Percentiles rank a stretch among this genome's conserved stretches.
phyloP scores from a whole-genome alignment of 2,329 filamentous ascomycete species.

The Lizonia empirigonia region DNA sequence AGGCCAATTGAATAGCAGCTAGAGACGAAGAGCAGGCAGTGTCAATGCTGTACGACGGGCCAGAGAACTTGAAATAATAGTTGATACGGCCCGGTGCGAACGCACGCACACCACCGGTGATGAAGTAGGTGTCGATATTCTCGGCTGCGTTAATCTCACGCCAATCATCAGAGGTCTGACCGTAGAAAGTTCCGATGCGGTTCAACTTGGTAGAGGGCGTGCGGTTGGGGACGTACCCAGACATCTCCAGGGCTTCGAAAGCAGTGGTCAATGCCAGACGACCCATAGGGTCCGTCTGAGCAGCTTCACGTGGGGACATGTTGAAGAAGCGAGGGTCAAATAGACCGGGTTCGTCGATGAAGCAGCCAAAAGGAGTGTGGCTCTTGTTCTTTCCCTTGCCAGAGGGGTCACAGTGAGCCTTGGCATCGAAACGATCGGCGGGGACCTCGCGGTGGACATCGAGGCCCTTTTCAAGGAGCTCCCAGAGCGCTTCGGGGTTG shows the following conservation, averaged over 20 bases:
- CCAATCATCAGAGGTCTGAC: constrained; percentile 77
- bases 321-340: constrained; percentile 89
- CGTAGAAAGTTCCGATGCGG: constrained; percentile 75
- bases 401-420: constrained; percentile 72
- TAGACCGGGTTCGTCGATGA: constrained; percentile 74
- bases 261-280: constrained; percentile 76
- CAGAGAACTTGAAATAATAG: constrained; percentile 78
- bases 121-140: constrained; percentile 73
- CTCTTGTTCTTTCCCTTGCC: constrained; percentile 77
- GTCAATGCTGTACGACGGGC: constrained; percentile 73
- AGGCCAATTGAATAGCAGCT: constrained; percentile 73
- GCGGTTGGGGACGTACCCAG: constrained; percentile 74
- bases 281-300: constrained; percentile 82
- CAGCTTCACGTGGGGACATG: constrained; percentile 81
- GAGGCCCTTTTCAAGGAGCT: constrained; percentile 73
- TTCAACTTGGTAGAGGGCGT: constrained; percentile 69
- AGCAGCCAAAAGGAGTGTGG: constrained; percentile 77
- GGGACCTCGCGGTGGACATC: constrained; percentile 74
- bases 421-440: constrained; percentile 73
- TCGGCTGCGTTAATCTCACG: constrained; percentile 75
- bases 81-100: constrained; percentile 71
- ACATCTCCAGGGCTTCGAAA: constrained; percentile 82
- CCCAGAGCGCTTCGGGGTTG: constrained; percentile 74
- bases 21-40: constrained; percentile 80
- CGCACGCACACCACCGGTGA: constrained; percentile 66